Base-by-base conservation (phyloP, 768 basidiomycete genomes). In the Naganishia antarctica region DNA sequence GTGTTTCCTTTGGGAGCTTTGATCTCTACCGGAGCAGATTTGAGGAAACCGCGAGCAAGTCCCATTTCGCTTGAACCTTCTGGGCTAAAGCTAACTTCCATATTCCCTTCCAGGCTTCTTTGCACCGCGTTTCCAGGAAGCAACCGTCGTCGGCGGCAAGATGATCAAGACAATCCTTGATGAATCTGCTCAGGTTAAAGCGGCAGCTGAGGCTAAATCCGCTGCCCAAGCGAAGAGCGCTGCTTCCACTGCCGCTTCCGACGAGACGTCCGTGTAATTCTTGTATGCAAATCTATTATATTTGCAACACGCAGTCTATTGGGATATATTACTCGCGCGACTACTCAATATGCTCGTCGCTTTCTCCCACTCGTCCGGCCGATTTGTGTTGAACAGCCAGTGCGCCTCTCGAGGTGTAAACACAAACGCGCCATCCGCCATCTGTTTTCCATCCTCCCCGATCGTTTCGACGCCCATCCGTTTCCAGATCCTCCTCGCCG, bases 1-100 rank as follows among this genome's bases (percentile, higher is more conserved):
- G 90, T 74, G 89, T 98, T 45, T 86, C 84, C 41, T 94, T 94
- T 79, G 91, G 91, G 13, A 86, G 82, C 78, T 96, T 97, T 77
- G 90, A 94, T 68, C 79, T 91, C 60, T 99, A 98, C 80, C 80
- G 83, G 71, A 77, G 82, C 71, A 78, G 93, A 65, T 98, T 98
- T 74, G 82, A 83, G 72, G 82, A 86, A 76, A 93, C 92, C 4
- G 82, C 73, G 18, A 65, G 77, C 77, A 51, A 68, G 77, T 75
- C 1, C 4, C 59, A 11, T 29, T 31, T 7, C 23, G 31, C 11
- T 18, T 32, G 16, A 25, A 9, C 5, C 7, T 2, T 29, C 53
- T 31, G 18, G 11, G 44, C 13, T 32, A 3, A 21, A 29, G 15
- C 21, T 25, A 18, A 31, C 63, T 12, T 3, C 43, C 49, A 63